Evolutionary conservation across 306 rosid species (phyloP), one percentile per base, ranked within the genome.

Genomic region (Fragaria nilgerrensis): DNA sequence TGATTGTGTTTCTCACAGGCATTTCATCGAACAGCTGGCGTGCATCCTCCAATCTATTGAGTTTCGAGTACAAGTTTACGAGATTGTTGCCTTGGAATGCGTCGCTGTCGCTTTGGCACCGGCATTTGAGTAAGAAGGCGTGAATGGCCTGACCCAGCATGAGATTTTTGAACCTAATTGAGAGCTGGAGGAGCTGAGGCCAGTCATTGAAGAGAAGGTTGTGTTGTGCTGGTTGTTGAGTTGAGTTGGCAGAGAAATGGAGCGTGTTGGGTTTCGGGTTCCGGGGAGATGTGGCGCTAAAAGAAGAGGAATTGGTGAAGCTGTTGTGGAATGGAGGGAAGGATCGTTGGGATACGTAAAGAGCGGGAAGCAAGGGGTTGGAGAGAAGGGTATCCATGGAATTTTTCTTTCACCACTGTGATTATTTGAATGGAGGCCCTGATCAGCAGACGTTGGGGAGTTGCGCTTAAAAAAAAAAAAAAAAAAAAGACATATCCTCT

Each of bases 1-100:
- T 86, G 75, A 86, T 77, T 16, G 52, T 86, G 79, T 68, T 86
- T 77, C 81, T 84, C 16, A 73, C 82, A 80, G 41, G 78, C 86
- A 88, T 86, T 88, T 77, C 84, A 74, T 88, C 84, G 11, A 88
- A 88, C 39, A 86, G 43, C 77, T 7, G 50, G n/a, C 76, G 88
- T 48, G 87, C 92, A 74, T 80, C 81, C 32, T 75, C 72, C 82
- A 84, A 74, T 27, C 71, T 68, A 5, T 9, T 56, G 70, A 88
- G 71, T 48, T 86, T 82, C 0, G 87, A 82, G 82, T 84, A 84
- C 8, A 86, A 17, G 25, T 84, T 84, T 2, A 88, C 61, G 3
- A 84, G 87, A 76, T 86, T 88, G 61, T 85, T 88, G 29, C 74
- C 84, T 29, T 81, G 87, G 39, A 84, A 85, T 20, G 83, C 15